Evolutionary conservation across 441 rosid species (phyloP), one percentile per base, ranked within the genome.

Genomic region (Jatropha multifida): DNA sequence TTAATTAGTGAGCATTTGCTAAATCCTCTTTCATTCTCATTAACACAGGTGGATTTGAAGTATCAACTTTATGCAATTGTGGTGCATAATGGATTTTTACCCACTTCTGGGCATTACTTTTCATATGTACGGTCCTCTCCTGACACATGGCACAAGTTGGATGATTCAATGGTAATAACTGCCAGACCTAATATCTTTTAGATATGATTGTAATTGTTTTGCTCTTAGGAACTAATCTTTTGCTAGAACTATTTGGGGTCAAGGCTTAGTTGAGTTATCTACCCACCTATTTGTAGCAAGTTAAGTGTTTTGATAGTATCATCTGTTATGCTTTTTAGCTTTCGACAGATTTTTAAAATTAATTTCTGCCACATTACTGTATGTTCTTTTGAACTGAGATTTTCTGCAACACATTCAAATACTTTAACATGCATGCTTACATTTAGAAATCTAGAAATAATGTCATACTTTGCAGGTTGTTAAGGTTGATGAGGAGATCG

Each of bases 41-140:
- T 67, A 54, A 56, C 38, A 72, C 52, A 93, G 98, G 87, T 69
- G 64, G 74, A 66, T 41, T 74, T 83, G 76, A 94, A 86, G 78
- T 92, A 94, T 83, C 81, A 81, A 55, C 88, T 94, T 1, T 92
- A 92, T 77, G 98, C 89, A 41, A 27, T 92, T 81, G 94, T 94
- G 81, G 94, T 89, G 83, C 98, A 94, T 77, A 58, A 77, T 3
- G 98, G 98, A 54, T 66, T 49, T 17, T 72, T 78, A 18, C 81
- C 89, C 56, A 87, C 85, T 70, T 86, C 83, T 56, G 98, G 98
- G 63, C 98, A 92, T 81, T 93, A 93, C 88, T 77, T 79, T 37
- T 86, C 88, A 76, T 92, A 86, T 66, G 81, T 92, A 77, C 80
- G 90, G 67, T 89, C 97, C 46, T 86, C 93, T 48, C 92, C 92